Evolutionary conservation across 805 yeast genomes (phyloP).

Genomic region (Tetrapisispora fleetii): DNA sequence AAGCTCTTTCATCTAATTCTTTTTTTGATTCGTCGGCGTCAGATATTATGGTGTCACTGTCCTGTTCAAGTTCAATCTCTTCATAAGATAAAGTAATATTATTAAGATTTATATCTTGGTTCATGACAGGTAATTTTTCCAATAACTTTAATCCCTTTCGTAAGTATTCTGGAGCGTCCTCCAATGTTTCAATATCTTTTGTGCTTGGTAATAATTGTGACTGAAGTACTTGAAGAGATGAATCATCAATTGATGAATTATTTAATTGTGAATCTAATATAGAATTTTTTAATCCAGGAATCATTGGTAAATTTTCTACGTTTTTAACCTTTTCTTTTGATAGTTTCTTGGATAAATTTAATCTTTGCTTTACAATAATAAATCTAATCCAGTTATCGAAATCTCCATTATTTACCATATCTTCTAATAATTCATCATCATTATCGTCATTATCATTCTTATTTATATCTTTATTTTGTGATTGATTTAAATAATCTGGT

Average conservation of each 20-base stretch:
- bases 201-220: slow-evolving; percentile 10
- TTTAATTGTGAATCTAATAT: slow-evolving; percentile 5
- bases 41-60: neutral
- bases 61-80: slow-evolving; percentile 7
- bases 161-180: slow-evolving; percentile 12
- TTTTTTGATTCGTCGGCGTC: slow-evolving; percentile 2
- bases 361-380: slow-evolving; percentile 23
- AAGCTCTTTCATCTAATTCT: slow-evolving; percentile 9
- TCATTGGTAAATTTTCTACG: slow-evolving; percentile 14
- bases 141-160: neutral
- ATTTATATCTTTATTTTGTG: slow-evolving; percentile 10
- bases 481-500: slow-evolving; percentile 26
- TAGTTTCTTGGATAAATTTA: slow-evolving; percentile 16
- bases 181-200: slow-evolving; percentile 25
- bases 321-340: slow-evolving; percentile 15
- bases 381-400: slow-evolving; percentile 32
- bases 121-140: slow-evolving; percentile 29
- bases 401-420: slow-evolving; percentile 24
- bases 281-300: slow-evolving; percentile 20
- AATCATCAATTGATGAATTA: neutral
- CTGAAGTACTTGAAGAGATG: neutral
- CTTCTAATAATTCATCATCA: slow-evolving; percentile 21
- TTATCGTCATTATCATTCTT: slow-evolving; percentile 4
- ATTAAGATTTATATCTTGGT: slow-evolving; percentile 25
- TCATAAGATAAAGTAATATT: slow-evolving; percentile 25